phyloP scores from a whole-genome alignment of 805 yeast genomes.

The Ogataea pini region DNA sequence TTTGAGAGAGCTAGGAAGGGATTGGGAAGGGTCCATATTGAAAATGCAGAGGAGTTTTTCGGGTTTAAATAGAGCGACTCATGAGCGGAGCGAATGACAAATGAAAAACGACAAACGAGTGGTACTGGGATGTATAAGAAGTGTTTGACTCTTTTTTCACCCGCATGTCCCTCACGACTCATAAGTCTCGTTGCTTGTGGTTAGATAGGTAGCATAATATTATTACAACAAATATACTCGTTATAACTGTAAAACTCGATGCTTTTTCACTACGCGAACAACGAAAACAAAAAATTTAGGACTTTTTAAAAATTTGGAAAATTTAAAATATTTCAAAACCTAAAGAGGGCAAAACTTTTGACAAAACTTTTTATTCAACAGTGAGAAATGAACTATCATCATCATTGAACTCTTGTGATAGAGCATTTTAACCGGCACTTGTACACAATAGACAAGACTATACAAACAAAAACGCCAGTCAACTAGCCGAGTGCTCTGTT shows the following conservation, averaged over 20 bases:
- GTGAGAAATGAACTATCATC: not conserved
- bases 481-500: not conserved
- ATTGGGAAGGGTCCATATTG: slow-evolving; percentile 25
- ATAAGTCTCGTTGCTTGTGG: too few relatives aligned
- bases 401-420: not conserved
- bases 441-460: not conserved
- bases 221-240: not conserved
- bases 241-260: not conserved
- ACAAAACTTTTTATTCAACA: not conserved
- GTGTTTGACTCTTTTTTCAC: too few relatives aligned
- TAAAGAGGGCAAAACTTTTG: slow-evolving; percentile 2
- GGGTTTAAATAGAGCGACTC: slow-evolving; percentile 33
- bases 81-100: too few relatives aligned
- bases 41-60: slow-evolving; percentile 34
- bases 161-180: too few relatives aligned
- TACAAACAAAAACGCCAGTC: not conserved
- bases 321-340: not conserved
- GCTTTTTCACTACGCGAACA: not conserved
- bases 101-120: too few relatives aligned
- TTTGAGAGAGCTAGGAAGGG: slow-evolving; percentile 30
- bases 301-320: not conserved
- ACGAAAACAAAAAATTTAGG: too few relatives aligned
- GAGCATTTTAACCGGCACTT: not conserved
- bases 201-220: not conserved
- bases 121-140: too few relatives aligned